Conservation (phyloP, 2,329 filamentous ascomycete species). For the Cladosporium phlei region DNA sequence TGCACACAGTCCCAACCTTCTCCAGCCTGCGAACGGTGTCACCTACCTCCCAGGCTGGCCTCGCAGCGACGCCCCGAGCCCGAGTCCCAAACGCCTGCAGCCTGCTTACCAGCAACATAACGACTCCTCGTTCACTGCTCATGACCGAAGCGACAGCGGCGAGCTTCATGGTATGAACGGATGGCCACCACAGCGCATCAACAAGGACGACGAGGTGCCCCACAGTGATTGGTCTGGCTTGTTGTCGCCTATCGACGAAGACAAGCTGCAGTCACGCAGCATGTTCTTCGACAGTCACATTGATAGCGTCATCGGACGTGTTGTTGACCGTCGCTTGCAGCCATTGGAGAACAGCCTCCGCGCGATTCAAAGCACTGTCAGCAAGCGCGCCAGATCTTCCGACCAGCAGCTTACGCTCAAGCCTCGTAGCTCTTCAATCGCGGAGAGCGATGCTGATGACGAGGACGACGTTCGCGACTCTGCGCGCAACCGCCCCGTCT, state of each 20-base stretch:
- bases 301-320: conserved; percentile 73
- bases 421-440: conserved; percentile 37
- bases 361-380: conserved; percentile 56
- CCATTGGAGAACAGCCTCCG: conserved; percentile 77
- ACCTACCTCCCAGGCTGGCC: conserved; percentile 31
- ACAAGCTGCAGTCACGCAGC: conserved; percentile 74
- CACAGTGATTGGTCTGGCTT: conserved; percentile 90
- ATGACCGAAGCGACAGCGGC: conserved; percentile 35
- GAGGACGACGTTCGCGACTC: conserved; percentile 64
- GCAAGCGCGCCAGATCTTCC: conserved; percentile 62
- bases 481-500: conserved; percentile 61
- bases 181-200: conserved; percentile 39
- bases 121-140: conserved; percentile 32
- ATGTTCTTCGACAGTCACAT: conserved; percentile 89
- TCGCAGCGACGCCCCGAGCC: conserved; percentile 68
- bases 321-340: conserved; percentile 70
- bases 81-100: conserved; percentile 49
- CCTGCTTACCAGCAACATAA: conserved; percentile 14
- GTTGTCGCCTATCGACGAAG: conserved; percentile 75
- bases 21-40: conserved; percentile 26
- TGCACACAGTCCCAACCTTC: conserved; percentile 24
- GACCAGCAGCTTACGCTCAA: conserved; percentile 33
- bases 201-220: conserved; percentile 59
- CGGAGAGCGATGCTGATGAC: conserved; percentile 89
- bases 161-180: conserved; percentile 36